These are phyloP conservation scores for Silene conica DNA, from an alignment of 148 eudicot species.

Conservation along the genomic window DNA sequence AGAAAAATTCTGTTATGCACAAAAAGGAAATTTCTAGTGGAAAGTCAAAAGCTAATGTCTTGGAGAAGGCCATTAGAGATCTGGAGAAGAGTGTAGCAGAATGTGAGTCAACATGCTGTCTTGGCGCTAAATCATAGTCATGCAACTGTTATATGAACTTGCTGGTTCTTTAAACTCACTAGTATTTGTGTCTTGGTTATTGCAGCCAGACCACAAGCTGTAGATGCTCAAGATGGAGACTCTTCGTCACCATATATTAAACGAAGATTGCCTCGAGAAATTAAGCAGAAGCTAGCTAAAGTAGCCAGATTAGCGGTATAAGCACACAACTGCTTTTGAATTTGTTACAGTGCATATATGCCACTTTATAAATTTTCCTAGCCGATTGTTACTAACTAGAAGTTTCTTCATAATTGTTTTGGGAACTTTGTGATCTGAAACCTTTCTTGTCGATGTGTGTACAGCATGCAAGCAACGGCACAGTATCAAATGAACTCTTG, in stretches of 20 bases:
- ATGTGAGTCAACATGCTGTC: constrained; percentile 47
- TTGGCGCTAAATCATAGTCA: constrained; percentile 4
- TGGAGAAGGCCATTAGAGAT: constrained; percentile 87
- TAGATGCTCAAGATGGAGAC: constrained; percentile 70
- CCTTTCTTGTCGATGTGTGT: constrained; percentile 20
- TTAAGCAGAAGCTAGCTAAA: constrained; percentile 93
- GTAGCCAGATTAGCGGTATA: constrained; percentile 89
- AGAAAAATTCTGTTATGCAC: constrained; percentile 50
- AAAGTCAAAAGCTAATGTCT: constrained; percentile 58
- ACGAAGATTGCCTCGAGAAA: constrained; percentile 87
- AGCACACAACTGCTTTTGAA: neutral
- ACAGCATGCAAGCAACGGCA: constrained; percentile 82
- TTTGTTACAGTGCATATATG: constrained; percentile 4
- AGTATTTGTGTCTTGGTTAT: constrained; percentile 16
- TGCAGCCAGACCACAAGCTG: constrained; percentile 73
- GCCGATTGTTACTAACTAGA: neutral
- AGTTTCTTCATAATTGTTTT: neutral
- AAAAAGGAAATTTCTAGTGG: constrained; percentile 70
- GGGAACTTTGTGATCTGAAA: constrained; percentile 11
- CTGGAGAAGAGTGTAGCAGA: constrained; percentile 92
- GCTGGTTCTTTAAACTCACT: neutral
- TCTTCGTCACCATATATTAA: constrained; percentile 63
- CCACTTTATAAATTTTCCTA: neutral
- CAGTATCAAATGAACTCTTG: constrained; percentile 67
- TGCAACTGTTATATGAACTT: constrained; percentile 7